Evolutionary conservation across 2,329 filamentous ascomycete genomes (phyloP).

Genomic region (Trichoderma sp.): DNA sequence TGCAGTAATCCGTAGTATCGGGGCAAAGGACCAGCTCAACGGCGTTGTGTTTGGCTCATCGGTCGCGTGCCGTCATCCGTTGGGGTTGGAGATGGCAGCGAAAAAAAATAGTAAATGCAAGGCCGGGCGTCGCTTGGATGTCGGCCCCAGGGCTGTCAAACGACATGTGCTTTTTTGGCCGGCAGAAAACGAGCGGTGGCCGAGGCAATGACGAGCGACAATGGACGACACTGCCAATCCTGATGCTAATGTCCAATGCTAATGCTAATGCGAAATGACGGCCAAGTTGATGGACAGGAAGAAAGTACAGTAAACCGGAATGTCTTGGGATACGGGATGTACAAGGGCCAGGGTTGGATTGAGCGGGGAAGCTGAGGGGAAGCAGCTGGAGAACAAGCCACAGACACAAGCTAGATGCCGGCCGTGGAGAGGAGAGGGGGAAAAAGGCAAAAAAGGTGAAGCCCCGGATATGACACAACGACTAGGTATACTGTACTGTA

Average conservation of each 20-base stretch:
- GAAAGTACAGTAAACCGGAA: neutral
- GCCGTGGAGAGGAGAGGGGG: constrained; percentile 14
- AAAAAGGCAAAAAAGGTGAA: constrained; percentile 4
- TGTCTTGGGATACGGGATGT: constrained; percentile 1
- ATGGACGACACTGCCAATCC: neutral
- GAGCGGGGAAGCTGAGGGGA: neutral
- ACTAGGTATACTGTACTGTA: neutral
- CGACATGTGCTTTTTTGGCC: neutral
- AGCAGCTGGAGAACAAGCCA: neutral
- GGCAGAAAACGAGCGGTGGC: neutral
- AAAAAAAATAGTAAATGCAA: neutral
- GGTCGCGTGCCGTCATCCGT: constrained; percentile 23
- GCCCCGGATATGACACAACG: neutral
- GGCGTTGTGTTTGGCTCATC: constrained; percentile 12
- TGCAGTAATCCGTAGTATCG: neutral
- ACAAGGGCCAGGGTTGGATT: neutral
- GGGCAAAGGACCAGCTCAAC: constrained; percentile 8
- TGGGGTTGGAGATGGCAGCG: constrained; percentile 10
- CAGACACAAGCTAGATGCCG: neutral
- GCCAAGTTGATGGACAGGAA: neutral
- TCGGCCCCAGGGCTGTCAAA: neutral
- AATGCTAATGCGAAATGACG: neutral
- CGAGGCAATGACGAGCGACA: neutral
- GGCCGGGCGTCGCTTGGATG: constrained; percentile 1
- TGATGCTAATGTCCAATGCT: neutral